Evolutionary conservation across 2,329 filamentous ascomycete species (phyloP), one percentile per base, ranked within the genome.

Genomic region (Escovopsis sp.): DNA sequence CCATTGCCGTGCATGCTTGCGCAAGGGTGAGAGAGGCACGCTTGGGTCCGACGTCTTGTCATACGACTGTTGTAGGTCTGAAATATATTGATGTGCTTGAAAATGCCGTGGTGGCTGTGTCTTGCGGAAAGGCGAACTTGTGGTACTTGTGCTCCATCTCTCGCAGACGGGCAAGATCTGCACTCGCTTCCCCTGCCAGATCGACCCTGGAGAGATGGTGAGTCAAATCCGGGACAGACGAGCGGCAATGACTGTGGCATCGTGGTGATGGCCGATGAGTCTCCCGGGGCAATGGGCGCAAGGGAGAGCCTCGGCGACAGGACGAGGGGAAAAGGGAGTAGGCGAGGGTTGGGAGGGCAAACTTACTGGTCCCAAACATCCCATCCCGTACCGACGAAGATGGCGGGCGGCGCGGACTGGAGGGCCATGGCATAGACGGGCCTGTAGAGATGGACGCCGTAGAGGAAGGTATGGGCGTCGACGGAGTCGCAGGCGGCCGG

Each of bases 361-460:
- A 54, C 61, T 46, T 47, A 70, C 65, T 55, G 49, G 34, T 70
- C 62, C 65, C 70, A 74, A 2, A 60, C 57, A 8, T 62, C 55
- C 47, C 61, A 65, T 0, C 59, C 57, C 0, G 69, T 76, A 0
- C 76, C 76, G 12, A 81, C 60, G 11, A 75, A 70, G 2, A 78
- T 45, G 1, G 56, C 62, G 0, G 76, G 76, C 1, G 61, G 44
- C 1, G 53, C 42, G 0, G 52, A 47, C 2, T 55, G 45, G 2
- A 82, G 53, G 0, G 72, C 61, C 5, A 60, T 49, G 16, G 65
- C 56, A 34, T 72, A 81, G 28, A 68, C 62, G 27, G 55, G 59
- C 16, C 56, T 59, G 38, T 74, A 73, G 39, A 76, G 61, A 34
- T 80, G 76, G 0, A 80, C 62, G 1, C 71, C 76, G 42, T 70